phyloP scores from a whole-genome alignment of 495 filamentous ascomycete species.

The Geopyxis carbonaria region DNA sequence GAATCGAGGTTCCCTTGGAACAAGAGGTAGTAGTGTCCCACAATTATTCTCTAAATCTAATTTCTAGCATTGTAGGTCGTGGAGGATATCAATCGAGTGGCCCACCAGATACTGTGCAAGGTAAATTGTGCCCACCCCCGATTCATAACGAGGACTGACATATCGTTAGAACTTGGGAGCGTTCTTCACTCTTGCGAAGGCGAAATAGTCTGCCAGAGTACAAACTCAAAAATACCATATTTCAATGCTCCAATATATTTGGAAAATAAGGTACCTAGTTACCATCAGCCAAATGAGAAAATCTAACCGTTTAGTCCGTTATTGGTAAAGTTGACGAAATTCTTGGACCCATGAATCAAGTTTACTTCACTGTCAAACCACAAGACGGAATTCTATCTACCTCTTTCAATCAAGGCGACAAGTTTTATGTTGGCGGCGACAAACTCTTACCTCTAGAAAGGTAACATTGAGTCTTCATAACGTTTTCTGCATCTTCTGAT shows the following conservation, averaged over 20 bases:
- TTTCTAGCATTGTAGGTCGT: too few species aligned
- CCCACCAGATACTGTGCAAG: conserved; percentile 48
- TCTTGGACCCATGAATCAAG: conserved; percentile 76
- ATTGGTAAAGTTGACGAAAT: conserved; percentile 77
- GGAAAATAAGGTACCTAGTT: conserved; percentile 84
- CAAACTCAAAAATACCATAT: conserved; percentile 90
- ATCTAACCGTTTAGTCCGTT: conserved; percentile 61
- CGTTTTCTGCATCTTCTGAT: too few species aligned
- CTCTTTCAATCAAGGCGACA: conserved; percentile 90
- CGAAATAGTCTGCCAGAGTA: conserved; percentile 85
- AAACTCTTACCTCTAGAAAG: conserved; percentile 87
- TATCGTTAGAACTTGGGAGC: conserved; percentile 59
- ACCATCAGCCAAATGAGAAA: too few species aligned
- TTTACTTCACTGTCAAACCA: conserved; percentile 96
- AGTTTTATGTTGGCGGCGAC: conserved; percentile 87
- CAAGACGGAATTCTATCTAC: conserved; percentile 85
- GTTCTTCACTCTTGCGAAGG: conserved; percentile 91
- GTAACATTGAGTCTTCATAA: conserved; percentile 27
- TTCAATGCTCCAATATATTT: conserved; percentile 98
- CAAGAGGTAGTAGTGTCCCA: too few species aligned
- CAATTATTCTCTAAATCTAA: too few species aligned
- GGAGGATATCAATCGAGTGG: conserved; percentile 48
- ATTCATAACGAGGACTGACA: conserved; percentile 1
- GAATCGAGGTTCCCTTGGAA: too few species aligned
- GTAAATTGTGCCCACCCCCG: conserved; percentile 27